Conservation (phyloP, 805 yeast genomes). For the Candida ascalaphidarum region DNA sequence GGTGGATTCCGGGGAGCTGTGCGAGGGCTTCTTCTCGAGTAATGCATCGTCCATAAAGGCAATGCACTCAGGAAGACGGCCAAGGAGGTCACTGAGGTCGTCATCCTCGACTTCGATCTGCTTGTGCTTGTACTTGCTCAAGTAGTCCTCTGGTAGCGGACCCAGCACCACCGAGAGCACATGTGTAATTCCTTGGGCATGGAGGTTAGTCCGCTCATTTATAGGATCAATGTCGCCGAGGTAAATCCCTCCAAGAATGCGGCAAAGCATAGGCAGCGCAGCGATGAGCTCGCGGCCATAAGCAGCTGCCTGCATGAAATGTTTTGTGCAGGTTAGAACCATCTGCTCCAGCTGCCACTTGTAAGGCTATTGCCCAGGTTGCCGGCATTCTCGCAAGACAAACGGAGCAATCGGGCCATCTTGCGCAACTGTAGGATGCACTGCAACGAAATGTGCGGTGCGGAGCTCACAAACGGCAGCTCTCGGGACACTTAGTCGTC, state of each 20-base stretch:
- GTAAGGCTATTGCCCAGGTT: too few species aligned
- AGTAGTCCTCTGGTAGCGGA: constrained; percentile 44
- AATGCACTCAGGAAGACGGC: constrained; percentile 52
- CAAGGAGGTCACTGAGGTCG: constrained; percentile 55
- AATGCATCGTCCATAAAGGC: constrained; percentile 60
- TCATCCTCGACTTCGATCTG: constrained; percentile 72
- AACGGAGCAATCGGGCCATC: too few species aligned
- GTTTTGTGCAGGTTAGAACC: too few species aligned
- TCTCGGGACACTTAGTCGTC: too few species aligned
- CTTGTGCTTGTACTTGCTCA: constrained; percentile 38
- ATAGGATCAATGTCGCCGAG: constrained; percentile 69
- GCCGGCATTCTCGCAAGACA: too few species aligned
- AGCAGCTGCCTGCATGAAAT: too few species aligned
- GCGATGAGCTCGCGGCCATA: too few species aligned
- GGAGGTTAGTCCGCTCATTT: constrained; percentile 42
- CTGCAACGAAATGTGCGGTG: too few species aligned
- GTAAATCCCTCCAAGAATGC: constrained; percentile 76
- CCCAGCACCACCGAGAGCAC: constrained; percentile 67
- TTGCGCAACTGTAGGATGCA: too few species aligned
- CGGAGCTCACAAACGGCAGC: too few species aligned
- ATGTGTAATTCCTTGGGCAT: constrained; percentile 53
- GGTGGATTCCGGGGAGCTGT: too few species aligned
- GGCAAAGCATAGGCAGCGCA: constrained; percentile 19
- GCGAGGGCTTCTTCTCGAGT: constrained; percentile 15
- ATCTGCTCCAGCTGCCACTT: too few species aligned